Base-by-base conservation (phyloP, 1,139 yeast genomes). In the Zygosaccharomyces sapae region DNA sequence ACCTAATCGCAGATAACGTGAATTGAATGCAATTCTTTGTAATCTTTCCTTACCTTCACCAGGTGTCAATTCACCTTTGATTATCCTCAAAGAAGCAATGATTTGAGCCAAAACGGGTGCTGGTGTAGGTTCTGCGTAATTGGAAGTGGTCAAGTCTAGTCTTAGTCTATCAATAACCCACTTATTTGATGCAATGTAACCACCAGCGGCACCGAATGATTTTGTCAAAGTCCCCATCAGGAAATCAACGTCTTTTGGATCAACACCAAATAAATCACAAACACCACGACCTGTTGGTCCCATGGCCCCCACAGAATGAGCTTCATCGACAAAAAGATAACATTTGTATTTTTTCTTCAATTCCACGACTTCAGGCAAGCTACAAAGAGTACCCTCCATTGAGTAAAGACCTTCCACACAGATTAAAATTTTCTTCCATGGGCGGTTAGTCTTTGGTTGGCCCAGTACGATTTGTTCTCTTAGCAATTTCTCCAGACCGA, bases 121-220 rank as follows among this genome's bases (percentile, higher is more conserved):
- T 18, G 97, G 80, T 41, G 85, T 84, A 18, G 94, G 74, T 70
- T 92, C 99, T 34, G 94, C 81, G 63, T 89, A 86, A 43, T 73
- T 75, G 55, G 83, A 80, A 39, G 92, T 85, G 55, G 88, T 77
- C 60, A 87, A 81, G 58, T 79, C 82, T 41, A 86, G 59, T 68
- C 92, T 81, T 52, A 92, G 71, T 58, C 83, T 77, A 58, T 88
- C 90, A 48, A 90, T 84, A 39, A 87, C 70, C 44, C 68, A 70
- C 62, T 80, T 77, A 55, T 76, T 76, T 45, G 85, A 95, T 19
- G 96, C 94, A 55, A 92, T 74, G 66, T 92, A 92, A 42, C 98
- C 99, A 62, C 99, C 99, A 41, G 97, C 89, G 25, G 98, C 97
- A 63, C 99, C 98, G 68, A 92, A 92, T 4, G 97, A 88, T 70